Evolutionary conservation across 2,329 filamentous ascomycete species (phyloP).

Genomic region (Lithohypha guttulata): DNA sequence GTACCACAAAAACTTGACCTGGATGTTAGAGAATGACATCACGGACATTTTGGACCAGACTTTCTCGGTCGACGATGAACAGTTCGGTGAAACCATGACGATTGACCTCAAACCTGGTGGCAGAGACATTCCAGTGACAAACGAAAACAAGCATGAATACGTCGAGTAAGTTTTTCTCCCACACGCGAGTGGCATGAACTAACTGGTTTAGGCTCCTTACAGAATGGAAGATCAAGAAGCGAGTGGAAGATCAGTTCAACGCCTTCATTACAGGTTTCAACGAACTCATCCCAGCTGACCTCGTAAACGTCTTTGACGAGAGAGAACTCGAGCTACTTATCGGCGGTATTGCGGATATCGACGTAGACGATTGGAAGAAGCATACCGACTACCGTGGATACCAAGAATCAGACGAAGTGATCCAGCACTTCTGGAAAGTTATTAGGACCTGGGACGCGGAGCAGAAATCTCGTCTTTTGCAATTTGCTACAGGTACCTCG

Average conservation of each 20-base stretch:
- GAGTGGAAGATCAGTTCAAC: slow-evolving; percentile 95
- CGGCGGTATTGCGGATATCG: slow-evolving; percentile 98
- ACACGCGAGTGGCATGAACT: slow-evolving; percentile 8
- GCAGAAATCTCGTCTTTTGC: slow-evolving; percentile 89
- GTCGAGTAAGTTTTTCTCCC: slow-evolving; percentile 57
- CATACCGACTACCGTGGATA: slow-evolving; percentile 98
- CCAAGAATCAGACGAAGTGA: slow-evolving; percentile 93
- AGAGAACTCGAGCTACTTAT: slow-evolving; percentile 92
- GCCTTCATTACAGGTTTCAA: slow-evolving; percentile 97
- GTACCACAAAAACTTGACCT: slow-evolving; percentile 90
- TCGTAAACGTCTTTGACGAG: slow-evolving; percentile 98
- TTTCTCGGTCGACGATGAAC: slow-evolving; percentile 93
- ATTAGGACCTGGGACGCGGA: slow-evolving; percentile 96
- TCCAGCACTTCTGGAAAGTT: slow-evolving; percentile 95
- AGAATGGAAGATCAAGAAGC: slow-evolving; percentile 98
- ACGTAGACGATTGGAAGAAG: slow-evolving; percentile 99
- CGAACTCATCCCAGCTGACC: slow-evolving; percentile 88
- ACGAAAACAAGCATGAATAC: slow-evolving; percentile 98
- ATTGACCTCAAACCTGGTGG: slow-evolving; percentile 89
- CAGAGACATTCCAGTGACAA: slow-evolving; percentile 87
- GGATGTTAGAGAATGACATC: slow-evolving; percentile 97
- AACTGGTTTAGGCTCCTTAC: slow-evolving; percentile 60
- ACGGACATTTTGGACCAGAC: slow-evolving; percentile 89
- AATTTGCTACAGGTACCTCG: slow-evolving; percentile 95
- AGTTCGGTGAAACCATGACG: slow-evolving; percentile 86